Conservation (phyloP, 768 basidiomycete genomes). For the Leccinum barrowsii region DNA sequence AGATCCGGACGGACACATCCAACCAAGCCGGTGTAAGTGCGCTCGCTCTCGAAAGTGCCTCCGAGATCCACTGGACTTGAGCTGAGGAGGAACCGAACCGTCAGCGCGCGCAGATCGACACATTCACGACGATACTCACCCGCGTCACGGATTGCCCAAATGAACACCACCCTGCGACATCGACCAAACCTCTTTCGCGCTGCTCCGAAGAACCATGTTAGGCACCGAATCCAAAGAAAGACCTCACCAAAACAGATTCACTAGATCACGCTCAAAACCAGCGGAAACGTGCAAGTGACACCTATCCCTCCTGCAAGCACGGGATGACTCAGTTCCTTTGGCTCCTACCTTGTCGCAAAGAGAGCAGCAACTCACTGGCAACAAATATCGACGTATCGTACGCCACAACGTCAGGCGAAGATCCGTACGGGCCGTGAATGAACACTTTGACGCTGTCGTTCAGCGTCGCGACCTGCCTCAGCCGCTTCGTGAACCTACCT, state of each 20-base stretch:
- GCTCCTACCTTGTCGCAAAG: background rate
- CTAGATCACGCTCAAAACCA: slow-evolving; percentile 43
- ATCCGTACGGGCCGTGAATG: slow-evolving; percentile 60
- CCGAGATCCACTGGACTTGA: slow-evolving; percentile 40
- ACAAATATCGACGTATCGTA: slow-evolving; percentile 49
- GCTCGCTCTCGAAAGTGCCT: slow-evolving; percentile 30
- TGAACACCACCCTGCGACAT: slow-evolving; percentile 43
- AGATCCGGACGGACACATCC: slow-evolving; percentile 38
- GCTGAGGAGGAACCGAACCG: background rate
- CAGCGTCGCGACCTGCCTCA: slow-evolving; percentile 34
- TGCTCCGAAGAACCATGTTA: slow-evolving; percentile 11
- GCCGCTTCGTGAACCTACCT: slow-evolving; percentile 54
- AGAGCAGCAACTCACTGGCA: slow-evolving; percentile 36
- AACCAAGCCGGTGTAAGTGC: slow-evolving; percentile 29
- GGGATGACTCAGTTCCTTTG: background rate
- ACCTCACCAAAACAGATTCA: slow-evolving; percentile 20
- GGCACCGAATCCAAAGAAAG: too few relatives aligned
- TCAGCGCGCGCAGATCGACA: background rate
- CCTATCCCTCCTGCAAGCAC: slow-evolving; percentile 44
- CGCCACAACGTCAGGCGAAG: slow-evolving; percentile 36
- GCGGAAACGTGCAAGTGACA: slow-evolving; percentile 43
- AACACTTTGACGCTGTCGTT: slow-evolving; percentile 40
- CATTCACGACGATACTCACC: slow-evolving; percentile 29
- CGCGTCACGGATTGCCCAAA: slow-evolving; percentile 49
- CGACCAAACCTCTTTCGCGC: slow-evolving; percentile 16